Conservation (phyloP, 2,329 filamentous ascomycete genomes). For the Trichoderma citrinoviride region DNA sequence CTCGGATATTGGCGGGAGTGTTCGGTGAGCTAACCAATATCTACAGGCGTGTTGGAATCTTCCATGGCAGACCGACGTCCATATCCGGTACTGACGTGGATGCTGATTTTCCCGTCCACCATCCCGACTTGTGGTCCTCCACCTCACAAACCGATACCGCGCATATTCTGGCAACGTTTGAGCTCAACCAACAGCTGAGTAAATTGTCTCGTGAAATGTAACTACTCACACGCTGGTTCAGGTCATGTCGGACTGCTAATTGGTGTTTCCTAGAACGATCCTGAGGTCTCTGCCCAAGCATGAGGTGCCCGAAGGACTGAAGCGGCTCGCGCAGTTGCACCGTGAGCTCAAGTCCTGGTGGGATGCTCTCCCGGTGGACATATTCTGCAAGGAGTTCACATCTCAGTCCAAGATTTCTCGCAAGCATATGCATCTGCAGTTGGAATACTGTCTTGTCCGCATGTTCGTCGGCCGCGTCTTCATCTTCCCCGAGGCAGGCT, state of each 20-base stretch:
- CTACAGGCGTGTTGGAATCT: conserved; percentile 51
- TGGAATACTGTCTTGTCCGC: conserved; percentile 52
- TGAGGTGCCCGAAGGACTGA: conserved; percentile 12
- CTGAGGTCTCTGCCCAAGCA: conserved; percentile 7
- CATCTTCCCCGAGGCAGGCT: conserved; percentile 41
- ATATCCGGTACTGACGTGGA: conserved; percentile 53
- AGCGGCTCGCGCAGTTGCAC: conserved; percentile 6
- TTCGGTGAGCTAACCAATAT: conserved; percentile 20
- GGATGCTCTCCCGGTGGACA: conserved; percentile 36
- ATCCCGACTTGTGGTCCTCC: conserved; percentile 42
- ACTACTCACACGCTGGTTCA: neutral
- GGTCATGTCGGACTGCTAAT: neutral
- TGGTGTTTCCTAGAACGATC: neutral
- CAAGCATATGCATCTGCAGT: conserved; percentile 49
- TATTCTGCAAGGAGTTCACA: conserved; percentile 39
- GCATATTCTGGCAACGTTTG: conserved; percentile 46
- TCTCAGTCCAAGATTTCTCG: conserved; percentile 43
- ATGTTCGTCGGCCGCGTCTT: conserved; percentile 56
- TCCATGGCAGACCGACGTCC: conserved; percentile 55
- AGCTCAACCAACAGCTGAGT: conserved; percentile 37
- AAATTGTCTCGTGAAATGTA: conserved; percentile 42
- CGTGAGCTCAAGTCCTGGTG: conserved; percentile 37
- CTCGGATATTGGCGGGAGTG: conserved; percentile 3
- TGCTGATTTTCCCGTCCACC: conserved; percentile 49
- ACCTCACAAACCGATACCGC: conserved; percentile 43